Evolutionary conservation across 768 basidiomycete genomes (phyloP), one percentile per base, ranked within the genome.

Genomic region (Tricholoma bakamatsutake): DNA sequence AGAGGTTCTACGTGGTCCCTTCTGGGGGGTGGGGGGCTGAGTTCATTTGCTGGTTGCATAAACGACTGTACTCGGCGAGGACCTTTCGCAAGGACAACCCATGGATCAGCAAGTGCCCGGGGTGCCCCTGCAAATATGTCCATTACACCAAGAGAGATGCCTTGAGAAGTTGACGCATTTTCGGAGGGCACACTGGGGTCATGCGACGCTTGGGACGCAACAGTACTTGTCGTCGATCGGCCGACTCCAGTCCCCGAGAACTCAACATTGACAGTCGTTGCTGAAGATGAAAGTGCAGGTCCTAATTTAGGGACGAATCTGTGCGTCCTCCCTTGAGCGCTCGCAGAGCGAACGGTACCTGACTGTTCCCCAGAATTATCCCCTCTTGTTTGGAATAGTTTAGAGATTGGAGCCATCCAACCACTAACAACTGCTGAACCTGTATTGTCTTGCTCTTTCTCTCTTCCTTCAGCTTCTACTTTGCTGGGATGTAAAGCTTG

Each of bases 261-360:
- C 74, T 97, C 95, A 54, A 99, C 96, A 56, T 94, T 97, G 62
- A 98, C 95, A 1, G 93, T 94, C 49, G 90, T 95, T 2, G 90
- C 78, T 18, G 90, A 91, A 9, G 97, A 92, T 10, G 88, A 85
- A 30, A 93, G 80, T 10, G 90, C 92, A 2, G 95, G 88, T 0
- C 83, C 82, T 27, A 88, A 78, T 67, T 98, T 98, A 2, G 88
- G 90, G 21, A 84, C 86, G 5, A 81, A 69, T 27, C 82, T 78
- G 12, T 69, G 67, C 49, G 66, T 59, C 40, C 56, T 61, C 18
- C 58, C 61, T 40, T 59, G 56, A 15, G 57, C 59, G 53, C 68
- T 60, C 40, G 57, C 52, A 57, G 68, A 59, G 30, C 68, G 65
- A 27, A 61, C 50, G 43, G 53, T 68, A 55, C 30, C 57, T 53